Percentiles rank a stretch among this genome's conserved stretches.
Conservation (phyloP, 148 eudicot genomes). For the Arctostaphylos glauca region DNA sequence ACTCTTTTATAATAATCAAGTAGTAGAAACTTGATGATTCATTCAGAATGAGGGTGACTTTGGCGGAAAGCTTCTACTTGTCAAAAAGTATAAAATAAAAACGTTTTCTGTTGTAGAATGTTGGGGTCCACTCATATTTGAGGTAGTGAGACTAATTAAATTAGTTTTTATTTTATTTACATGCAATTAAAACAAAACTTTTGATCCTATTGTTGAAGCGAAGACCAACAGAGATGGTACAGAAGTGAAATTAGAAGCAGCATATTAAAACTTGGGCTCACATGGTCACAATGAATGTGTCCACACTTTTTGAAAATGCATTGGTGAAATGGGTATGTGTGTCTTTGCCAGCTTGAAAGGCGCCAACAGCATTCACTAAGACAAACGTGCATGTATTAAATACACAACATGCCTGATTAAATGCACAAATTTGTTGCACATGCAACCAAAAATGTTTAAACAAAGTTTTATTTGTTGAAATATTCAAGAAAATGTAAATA, state of each 20-base stretch:
- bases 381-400: conserved; percentile 27
- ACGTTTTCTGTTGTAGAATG: too few relatives aligned
- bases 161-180: too few relatives aligned
- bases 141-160: too few relatives aligned
- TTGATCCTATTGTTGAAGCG: neutral
- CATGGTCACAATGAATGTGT: conserved; percentile 19
- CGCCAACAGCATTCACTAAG: conserved; percentile 27
- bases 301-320: neutral
- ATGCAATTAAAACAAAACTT: too few relatives aligned
- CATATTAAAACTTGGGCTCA: neutral
- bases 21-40: too few relatives aligned
- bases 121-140: too few relatives aligned
- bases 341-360: conserved; percentile 25
- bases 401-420: conserved; percentile 26
- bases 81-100: too few relatives aligned
- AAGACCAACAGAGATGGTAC: neutral
- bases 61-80: too few relatives aligned
- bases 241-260: neutral
- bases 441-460: conserved; percentile 10
- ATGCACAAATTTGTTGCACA: conserved; percentile 19
- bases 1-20: too few relatives aligned
- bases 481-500: neutral
- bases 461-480: neutral
- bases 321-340: conserved; percentile 17
- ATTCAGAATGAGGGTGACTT: too few relatives aligned